Base-by-base conservation (phyloP, 140 eudicot species). In the Senecio squalidus region DNA sequence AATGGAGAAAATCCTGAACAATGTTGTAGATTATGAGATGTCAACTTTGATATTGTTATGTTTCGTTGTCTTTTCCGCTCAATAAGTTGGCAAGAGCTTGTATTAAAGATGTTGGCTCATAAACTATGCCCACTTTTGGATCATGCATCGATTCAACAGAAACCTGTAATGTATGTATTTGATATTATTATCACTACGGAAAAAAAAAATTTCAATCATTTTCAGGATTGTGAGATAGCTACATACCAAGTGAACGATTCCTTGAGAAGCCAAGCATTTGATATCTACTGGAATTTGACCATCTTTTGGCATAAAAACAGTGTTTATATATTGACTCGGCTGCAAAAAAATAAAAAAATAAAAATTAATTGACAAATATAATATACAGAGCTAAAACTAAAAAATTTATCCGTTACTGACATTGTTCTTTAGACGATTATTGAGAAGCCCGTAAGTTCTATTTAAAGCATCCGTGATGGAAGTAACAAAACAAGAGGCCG, bases 391-490 rank as follows among this genome's bases (percentile, higher is more conserved):
- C 1, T 9, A n/a, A 0, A 49, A 63, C 25, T 31, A 6, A 30
- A 48, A 33, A 9, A 1, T 29, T 16, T 18, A 55, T 17, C 18
- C 24, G 47, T 45, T 50, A 81, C 96, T 91, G 72, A 91, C 98
- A 39, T 62, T 66, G 60, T 84, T 79, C 29, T 64, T 53, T 22
- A 91, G 88, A 70, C 86, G 69, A 64, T 91, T 91, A 21, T 81
- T 76, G 33, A 80, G 76, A 70, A 63, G 76, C 31, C 95, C 96
- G 36, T 84, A 77, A 16, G 94, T 83, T 64, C 98, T 75, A 70
- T 91, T 86, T 57, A 91, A 66, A 73, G 98, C 94, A 75, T 91
- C 95, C 14, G 95, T 69, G 68, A 91, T 79, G 15, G 95, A 84
- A 62, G 96, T 91, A 27, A 91, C 92, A 62, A 91, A 91, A 57